Conservation (phyloP, 1,139 yeast species). For the Geotrichum europaeum region DNA sequence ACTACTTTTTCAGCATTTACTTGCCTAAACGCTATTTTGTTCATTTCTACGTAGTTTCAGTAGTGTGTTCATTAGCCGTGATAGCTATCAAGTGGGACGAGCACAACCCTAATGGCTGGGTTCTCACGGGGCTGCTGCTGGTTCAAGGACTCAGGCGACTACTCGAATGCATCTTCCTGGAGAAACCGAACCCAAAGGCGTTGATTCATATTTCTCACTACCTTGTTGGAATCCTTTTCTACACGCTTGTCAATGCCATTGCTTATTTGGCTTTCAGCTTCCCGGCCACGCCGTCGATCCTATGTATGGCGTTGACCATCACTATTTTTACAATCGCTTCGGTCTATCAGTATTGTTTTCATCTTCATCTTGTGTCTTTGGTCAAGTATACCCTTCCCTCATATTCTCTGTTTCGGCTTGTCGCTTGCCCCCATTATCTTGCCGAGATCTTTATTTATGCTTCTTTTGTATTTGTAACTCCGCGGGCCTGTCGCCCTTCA, state of each 20-base stretch:
- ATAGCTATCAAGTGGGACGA: background rate
- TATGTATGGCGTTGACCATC: slow-evolving; percentile 15
- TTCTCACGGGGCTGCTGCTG: slow-evolving; percentile 35
- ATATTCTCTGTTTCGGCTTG: slow-evolving; percentile 44
- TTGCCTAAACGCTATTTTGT: slow-evolving; percentile 46
- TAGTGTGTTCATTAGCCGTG: slow-evolving; percentile 17
- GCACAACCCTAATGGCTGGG: slow-evolving; percentile 12
- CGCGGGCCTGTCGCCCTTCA: slow-evolving; percentile 18
- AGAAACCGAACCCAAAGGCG: slow-evolving; percentile 42
- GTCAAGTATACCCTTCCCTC: slow-evolving; percentile 64
- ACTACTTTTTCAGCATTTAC: slow-evolving; percentile 25
- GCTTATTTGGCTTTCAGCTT: slow-evolving; percentile 18
- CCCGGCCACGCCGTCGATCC: background rate
- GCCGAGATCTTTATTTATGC: slow-evolving; percentile 66
- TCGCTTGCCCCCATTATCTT: slow-evolving; percentile 75
- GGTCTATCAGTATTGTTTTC: slow-evolving; percentile 53
- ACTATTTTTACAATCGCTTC: slow-evolving; percentile 43
- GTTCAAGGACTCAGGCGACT: slow-evolving; percentile 62
- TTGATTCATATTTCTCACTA: slow-evolving; percentile 71
- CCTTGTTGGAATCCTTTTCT: slow-evolving; percentile 64
- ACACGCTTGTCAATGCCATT: slow-evolving; percentile 33
- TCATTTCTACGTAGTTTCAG: slow-evolving; percentile 39
- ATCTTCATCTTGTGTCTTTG: slow-evolving; percentile 52
- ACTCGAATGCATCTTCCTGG: slow-evolving; percentile 52
- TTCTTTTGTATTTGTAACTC: slow-evolving; percentile 32